These are phyloP conservation scores for Hypoxylon sp. DNA, from an alignment of 2,329 filamentous ascomycete species.

Conservation along the genomic window DNA sequence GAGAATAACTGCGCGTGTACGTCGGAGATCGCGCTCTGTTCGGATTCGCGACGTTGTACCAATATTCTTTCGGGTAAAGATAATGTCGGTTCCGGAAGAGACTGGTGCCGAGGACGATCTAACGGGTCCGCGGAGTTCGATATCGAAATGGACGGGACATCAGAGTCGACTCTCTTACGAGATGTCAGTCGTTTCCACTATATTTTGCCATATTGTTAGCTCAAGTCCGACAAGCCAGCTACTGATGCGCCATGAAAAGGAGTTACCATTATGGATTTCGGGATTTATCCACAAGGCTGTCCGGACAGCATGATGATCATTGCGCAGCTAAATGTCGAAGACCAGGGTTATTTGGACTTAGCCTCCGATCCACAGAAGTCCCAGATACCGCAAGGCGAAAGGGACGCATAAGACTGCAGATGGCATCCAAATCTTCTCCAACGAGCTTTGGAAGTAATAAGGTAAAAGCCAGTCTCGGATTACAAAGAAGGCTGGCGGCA, in stretches of 20 bases:
- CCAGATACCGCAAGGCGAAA: neutral
- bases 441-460: too few relatives aligned
- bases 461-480: too few relatives aligned
- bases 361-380: too few relatives aligned
- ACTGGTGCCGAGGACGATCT: neutral
- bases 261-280: slow-evolving; percentile 4
- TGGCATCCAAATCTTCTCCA: too few relatives aligned
- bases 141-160: slow-evolving; percentile 5
- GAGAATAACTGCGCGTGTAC: slow-evolving; percentile 8
- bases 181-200: slow-evolving; percentile 23
- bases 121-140: slow-evolving; percentile 2
- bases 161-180: slow-evolving; percentile 4
- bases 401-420: neutral
- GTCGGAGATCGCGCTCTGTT: slow-evolving; percentile 1
- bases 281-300: neutral
- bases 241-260: neutral
- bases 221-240: neutral
- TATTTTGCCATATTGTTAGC: slow-evolving; percentile 1
- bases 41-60: neutral
- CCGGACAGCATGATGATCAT: neutral
- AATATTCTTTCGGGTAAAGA: slow-evolving; percentile 5
- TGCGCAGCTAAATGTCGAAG: neutral
- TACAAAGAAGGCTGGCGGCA: too few relatives aligned
- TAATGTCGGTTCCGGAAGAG: neutral
- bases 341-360: neutral